phyloP scores from a whole-genome alignment of 1,284 basidiomycete species.

The Rhodofomes roseus region DNA sequence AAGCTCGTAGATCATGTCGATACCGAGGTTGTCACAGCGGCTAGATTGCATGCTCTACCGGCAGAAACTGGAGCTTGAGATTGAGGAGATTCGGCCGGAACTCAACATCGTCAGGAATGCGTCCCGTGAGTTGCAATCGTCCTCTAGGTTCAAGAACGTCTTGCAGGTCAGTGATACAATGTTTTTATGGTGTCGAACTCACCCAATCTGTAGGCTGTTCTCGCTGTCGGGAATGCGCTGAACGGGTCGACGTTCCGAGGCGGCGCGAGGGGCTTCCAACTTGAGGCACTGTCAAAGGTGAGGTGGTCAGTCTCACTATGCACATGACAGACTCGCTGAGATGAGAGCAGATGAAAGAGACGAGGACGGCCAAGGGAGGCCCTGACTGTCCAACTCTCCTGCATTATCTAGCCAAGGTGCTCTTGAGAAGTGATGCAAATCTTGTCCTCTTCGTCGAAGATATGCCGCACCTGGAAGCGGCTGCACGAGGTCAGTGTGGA shows the following conservation, averaged over 20 bases:
- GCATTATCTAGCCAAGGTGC: slow-evolving; percentile 78
- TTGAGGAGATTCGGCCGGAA: slow-evolving; percentile 84
- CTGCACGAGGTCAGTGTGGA: slow-evolving; percentile 61
- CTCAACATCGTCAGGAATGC: slow-evolving; percentile 75
- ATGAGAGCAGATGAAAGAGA: slow-evolving; percentile 70
- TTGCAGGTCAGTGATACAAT: too few species aligned
- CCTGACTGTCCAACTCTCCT: slow-evolving; percentile 79
- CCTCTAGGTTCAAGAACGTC: slow-evolving; percentile 64
- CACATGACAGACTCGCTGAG: not conserved
- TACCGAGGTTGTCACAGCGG: slow-evolving; percentile 73
- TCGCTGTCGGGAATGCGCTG: slow-evolving; percentile 78
- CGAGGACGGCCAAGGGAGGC: slow-evolving; percentile 67
- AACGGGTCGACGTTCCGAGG: slow-evolving; percentile 85
- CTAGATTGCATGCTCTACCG: slow-evolving; percentile 83
- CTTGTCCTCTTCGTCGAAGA: slow-evolving; percentile 79
- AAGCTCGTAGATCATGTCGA: slow-evolving; percentile 61
- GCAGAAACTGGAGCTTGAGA: slow-evolving; percentile 74
- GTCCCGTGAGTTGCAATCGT: slow-evolving; percentile 69
- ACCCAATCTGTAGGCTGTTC: too few species aligned
- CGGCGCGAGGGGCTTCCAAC: slow-evolving; percentile 77
- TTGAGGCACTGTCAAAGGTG: slow-evolving; percentile 82
- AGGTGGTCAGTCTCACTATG: not conserved
- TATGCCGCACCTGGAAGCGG: slow-evolving; percentile 77
- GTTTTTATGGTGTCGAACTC: too few species aligned
- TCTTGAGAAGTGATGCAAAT: slow-evolving; percentile 67